Base-by-base conservation (phyloP, 2,329 filamentous ascomycete genomes). In the Phialocephala subalpina region DNA sequence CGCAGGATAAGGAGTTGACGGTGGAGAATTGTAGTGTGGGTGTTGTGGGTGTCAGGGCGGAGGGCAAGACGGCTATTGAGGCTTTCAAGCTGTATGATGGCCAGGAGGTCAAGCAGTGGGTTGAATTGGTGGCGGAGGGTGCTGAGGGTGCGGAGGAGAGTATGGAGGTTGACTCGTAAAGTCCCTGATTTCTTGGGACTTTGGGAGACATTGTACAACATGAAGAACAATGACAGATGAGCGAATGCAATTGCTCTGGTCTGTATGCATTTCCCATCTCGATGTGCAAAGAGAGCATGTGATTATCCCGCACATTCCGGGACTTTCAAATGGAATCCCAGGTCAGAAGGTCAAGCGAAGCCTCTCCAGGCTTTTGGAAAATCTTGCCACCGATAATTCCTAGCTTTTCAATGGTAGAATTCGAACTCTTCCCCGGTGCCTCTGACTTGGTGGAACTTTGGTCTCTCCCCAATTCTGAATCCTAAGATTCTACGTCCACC, bases 1-100 rank as follows among this genome's bases (percentile, higher is more conserved):
- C 92, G 65, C 95, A 98, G 86, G 96, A 99, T 82, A 97, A 97
- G 84, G 94, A 98, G 86, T 83, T 99, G 79, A 98, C 95, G 63
- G 88, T 97, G 47, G 96, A 98, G 79, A 99, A 99, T 83, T 97
- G 94, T 62, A 97, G 93, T 73, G 87, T 99, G 62, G 94, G 92
- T 42, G 85, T 97, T 67, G 92, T 94, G 25, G 94, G 94, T 11
- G 73, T 88, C 58, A 82, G 82, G 63, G 79, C 79, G 69, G 80
- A 81, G 67, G 81, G 82, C 7, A 82, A 82, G 62, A 83, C 85
- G 79, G 81, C 77, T 62, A 80, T 91, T 36, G 92, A 98, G 84
- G 87, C 87, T 70, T 98, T 98, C 82, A 93, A 92, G 84, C 84
- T 97, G 71, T 96, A 92, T 76, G 96, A 99, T 78, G 94, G 94